A percentile compares a stretch with the other conserved stretches of the same genome.
These are phyloP conservation scores for Lathyrus aphaca DNA, from an alignment of 306 rosid genomes.

Conservation along the genomic window DNA sequence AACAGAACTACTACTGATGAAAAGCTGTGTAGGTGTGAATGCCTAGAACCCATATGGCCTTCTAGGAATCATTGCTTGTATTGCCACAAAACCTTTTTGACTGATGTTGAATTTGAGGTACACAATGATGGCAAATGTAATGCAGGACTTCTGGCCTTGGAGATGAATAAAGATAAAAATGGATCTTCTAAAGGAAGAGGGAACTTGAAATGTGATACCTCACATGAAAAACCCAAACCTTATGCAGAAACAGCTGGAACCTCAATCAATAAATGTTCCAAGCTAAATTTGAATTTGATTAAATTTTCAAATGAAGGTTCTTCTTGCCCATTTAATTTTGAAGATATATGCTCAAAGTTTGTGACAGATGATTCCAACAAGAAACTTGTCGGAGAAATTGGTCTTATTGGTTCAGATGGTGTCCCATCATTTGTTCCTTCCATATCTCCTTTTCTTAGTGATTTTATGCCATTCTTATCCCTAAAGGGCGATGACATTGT, in stretches of 20 bases:
- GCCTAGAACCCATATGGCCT: constrained; percentile 88
- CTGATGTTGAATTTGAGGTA: constrained; percentile 73
- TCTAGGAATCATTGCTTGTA: constrained; percentile 77
- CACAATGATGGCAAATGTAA: constrained; percentile 77
- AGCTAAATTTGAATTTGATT: constrained; percentile 63
- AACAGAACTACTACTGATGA: constrained; percentile 58
- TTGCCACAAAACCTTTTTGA: constrained; percentile 74
- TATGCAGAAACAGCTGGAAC: constrained; percentile 52
- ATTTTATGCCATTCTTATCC: constrained; percentile 50
- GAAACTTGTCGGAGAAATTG: constrained; percentile 74
- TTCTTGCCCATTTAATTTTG: constrained; percentile 72
- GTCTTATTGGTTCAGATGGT: constrained; percentile 81
- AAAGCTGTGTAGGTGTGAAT: constrained; percentile 78
- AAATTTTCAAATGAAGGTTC: constrained; percentile 72
- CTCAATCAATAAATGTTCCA: constrained; percentile 46
- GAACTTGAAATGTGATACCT: constrained; percentile 52
- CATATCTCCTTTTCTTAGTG: constrained; percentile 58
- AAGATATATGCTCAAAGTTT: constrained; percentile 76
- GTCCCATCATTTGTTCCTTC: constrained; percentile 62
- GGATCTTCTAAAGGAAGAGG: constrained; percentile 66
- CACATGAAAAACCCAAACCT: constrained; percentile 51
- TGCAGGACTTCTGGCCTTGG: constrained; percentile 48
- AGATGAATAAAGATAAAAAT: constrained; percentile 59
- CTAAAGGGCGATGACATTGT: constrained; percentile 46
- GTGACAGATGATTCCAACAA: constrained; percentile 73